A percentile compares a stretch with the other conserved stretches of the same genome.
These are phyloP conservation scores for Eutrema yunnanense DNA, from an alignment of 345 rosid species.

Conservation along the genomic window DNA sequence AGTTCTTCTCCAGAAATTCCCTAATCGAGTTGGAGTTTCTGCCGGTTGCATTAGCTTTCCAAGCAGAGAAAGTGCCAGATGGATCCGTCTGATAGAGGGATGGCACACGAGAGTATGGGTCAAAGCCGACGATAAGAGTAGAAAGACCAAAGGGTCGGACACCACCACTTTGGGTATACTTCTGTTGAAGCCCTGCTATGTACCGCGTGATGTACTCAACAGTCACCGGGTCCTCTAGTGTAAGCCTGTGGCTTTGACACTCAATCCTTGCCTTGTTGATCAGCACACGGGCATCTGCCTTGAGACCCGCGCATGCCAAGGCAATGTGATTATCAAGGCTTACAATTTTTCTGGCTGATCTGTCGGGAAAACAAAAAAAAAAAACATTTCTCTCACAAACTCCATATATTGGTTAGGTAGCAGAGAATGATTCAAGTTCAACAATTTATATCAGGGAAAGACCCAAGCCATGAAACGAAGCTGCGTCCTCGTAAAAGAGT, in stretches of 20 bases:
- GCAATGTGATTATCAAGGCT: conserved; percentile 80
- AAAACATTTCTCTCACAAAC: too few species aligned
- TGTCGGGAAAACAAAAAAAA: conserved; percentile 13
- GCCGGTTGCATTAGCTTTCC: conserved; percentile 97
- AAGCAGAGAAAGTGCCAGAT: conserved; percentile 93
- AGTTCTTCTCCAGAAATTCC: conserved; percentile 87
- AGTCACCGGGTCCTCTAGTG: conserved; percentile 89
- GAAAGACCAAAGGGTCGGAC: conserved; percentile 81
- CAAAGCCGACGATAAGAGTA: conserved; percentile 70
- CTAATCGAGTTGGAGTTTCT: conserved; percentile 84
- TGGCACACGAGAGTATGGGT: conserved; percentile 62
- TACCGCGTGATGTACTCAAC: conserved; percentile 86
- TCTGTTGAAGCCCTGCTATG: conserved; percentile 94
- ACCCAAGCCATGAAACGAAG: background rate
- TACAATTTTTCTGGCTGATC: conserved; percentile 82
- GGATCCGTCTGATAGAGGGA: conserved; percentile 91
- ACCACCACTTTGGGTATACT: conserved; percentile 94
- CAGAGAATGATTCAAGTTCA: background rate
- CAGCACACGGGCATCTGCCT: conserved; percentile 74
- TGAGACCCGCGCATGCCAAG: conserved; percentile 77
- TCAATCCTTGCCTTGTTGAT: conserved; percentile 64
- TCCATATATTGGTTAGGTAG: background rate
- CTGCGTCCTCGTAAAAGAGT: too few species aligned
- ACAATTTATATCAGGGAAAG: background rate
- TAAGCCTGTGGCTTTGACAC: conserved; percentile 83